Base-by-base conservation (phyloP, 2,329 filamentous ascomycete species). In the Aspergillus sp. region DNA sequence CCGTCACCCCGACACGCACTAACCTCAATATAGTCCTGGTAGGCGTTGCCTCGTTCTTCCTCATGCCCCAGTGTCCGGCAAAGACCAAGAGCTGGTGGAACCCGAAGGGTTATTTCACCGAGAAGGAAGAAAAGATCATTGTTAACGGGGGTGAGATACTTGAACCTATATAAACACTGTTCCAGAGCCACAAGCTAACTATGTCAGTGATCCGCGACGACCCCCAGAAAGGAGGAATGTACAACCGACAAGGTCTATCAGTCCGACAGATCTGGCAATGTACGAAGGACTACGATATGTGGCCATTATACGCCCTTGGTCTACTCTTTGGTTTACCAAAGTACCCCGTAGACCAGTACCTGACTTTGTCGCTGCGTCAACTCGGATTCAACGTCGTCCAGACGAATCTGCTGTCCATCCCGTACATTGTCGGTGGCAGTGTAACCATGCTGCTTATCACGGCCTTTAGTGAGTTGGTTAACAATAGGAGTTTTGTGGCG, bases 61-160 rank as follows among this genome's bases (percentile, higher is more conserved):
- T 85, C 21, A 84, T 88, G 79, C 84, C 84, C 0, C 72, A 79
- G 0, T 77, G 77, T 0, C 79, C 79, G 0, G 77, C 75, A 4
- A 78, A 85, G 60, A 85, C 83, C 0, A 75, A 77, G 15, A 79
- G 77, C 57, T 83, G 80, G 80, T 82, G 84, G 62, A 76, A 82
- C 3, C 78, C 76, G 37, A 78, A 81, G 2, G 80, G 82, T 0
- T 88, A 85, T 85, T 88, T 87, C 67, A 82, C 66, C 3, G 82
- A 86, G 46, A 79, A 80, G n/a, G 84, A 87, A 61, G 81, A 86
- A 58, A 76, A 75, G 31, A 87, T 88, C 56, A 78, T 87, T 2
- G 83, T 87, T 39, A 88, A 87, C 62, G 37, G 31, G 1, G 47
- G 47, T 50, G 11, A 39, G 47, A 9, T 27, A 5, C 9, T 27